Evolutionary conservation across 768 basidiomycete genomes (phyloP), one percentile per base, ranked within the genome.

Genomic region (Agrocybe pediades): DNA sequence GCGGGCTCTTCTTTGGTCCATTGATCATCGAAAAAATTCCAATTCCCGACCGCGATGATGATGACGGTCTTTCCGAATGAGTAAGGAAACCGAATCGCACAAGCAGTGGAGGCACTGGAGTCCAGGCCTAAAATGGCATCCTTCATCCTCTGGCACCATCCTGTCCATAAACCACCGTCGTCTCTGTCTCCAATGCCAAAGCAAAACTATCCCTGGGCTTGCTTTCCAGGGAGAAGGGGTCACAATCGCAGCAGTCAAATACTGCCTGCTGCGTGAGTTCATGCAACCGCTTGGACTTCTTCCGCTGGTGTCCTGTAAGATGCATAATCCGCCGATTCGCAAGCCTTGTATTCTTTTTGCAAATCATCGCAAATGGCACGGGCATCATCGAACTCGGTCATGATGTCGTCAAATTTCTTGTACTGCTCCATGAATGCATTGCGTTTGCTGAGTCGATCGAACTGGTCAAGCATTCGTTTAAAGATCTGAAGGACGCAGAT

Each of bases 351-450:
- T 67, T 98, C 96, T 58, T 94, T 92, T 61, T 95, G 73, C 16
- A 97, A 71, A 62, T 94, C 92, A 49, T 92, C 88, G 25, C 90
- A 92, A 17, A 89, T 91, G 5, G 89, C 91, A 53, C 92, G 93
- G 24, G 97, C 90, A 71, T 97, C 94, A 63, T 98, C 95, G 69
- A 99, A 98, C 71, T 98, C 95, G 59, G 95, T 93, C 59, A 98
- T 69, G 1, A 87, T 87, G 67, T 95, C 88, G 67, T 90, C 88
- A 67, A 99, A 99, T 67, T 93, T 94, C 77, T 96, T 97, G 77
- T 98, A 99, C 67, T 95, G 92, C 51, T 98, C 95, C 72, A 99
- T 70, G 70, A 96, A 98, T 2, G 97, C 97, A 64, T 96, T 96
- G 43, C 92, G 81, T 71, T 86, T 90, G 52, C 86, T 74, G 45